These are phyloP conservation scores for Aquanectria penicillioides DNA, from an alignment of 2,329 filamentous ascomycete genomes.

Conservation along the genomic window DNA sequence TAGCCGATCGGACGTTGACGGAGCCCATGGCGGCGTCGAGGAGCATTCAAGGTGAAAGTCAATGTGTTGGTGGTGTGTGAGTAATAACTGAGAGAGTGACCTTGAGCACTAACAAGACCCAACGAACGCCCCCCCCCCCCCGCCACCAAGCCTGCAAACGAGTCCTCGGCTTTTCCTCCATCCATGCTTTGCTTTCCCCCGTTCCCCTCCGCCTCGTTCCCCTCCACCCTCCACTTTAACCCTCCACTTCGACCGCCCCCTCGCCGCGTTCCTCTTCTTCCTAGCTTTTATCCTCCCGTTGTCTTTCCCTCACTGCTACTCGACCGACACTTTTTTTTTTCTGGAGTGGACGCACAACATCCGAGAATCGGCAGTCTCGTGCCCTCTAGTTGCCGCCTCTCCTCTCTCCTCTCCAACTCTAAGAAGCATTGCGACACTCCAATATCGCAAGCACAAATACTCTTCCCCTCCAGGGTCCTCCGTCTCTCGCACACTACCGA, in stretches of 20 bases:
- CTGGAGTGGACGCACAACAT: neutral
- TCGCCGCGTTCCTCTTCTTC: slow-evolving; percentile 16
- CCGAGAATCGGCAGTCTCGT: neutral
- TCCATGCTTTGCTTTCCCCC: neutral
- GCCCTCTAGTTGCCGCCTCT: neutral
- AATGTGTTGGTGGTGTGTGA: neutral
- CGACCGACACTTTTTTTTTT: neutral
- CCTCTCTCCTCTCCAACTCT: neutral
- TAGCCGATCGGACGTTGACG: slow-evolving; percentile 4
- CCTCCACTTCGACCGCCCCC: slow-evolving; percentile 7
- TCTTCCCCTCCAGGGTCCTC: too few relatives aligned
- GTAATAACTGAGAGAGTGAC: slow-evolving; percentile 8
- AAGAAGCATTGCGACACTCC: too few relatives aligned
- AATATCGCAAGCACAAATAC: too few relatives aligned
- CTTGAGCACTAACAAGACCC: slow-evolving; percentile 8
- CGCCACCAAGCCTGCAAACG: neutral
- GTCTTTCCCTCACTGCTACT: slow-evolving; percentile 7
- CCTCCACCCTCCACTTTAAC: slow-evolving; percentile 17
- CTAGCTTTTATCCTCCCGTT: slow-evolving; percentile 4
- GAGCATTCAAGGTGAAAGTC: neutral
- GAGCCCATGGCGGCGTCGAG: neutral
- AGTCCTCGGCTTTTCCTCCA: slow-evolving; percentile 14
- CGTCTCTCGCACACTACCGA: too few relatives aligned
- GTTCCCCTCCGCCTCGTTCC: slow-evolving; percentile 13
- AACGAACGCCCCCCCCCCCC: neutral